A percentile compares a stretch with the other conserved stretches of the same genome.
These are phyloP conservation scores for Silybum marianum DNA, from an alignment of 129 eudicot genomes.

Conservation along the genomic window DNA sequence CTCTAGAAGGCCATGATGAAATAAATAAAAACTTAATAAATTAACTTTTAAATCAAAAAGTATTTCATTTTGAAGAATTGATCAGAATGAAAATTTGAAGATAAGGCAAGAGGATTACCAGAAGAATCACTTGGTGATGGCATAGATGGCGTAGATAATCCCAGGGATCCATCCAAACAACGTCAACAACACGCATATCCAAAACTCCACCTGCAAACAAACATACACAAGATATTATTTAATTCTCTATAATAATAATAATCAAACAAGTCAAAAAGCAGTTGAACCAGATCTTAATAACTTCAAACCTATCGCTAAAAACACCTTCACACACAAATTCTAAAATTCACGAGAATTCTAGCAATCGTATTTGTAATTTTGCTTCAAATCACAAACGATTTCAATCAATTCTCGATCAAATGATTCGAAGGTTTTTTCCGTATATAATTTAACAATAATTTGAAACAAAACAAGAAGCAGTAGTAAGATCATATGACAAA, in stretches of 20 bases:
- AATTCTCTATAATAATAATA: background rate
- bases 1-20: background rate
- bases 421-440: background rate
- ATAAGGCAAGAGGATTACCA: background rate
- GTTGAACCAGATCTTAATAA: too few relatives aligned
- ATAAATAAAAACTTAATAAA: background rate
- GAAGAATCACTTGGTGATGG: constrained; percentile 41
- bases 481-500: too few relatives aligned
- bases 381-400: background rate
- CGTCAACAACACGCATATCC: constrained; percentile 54
- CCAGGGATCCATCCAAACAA: constrained; percentile 59
- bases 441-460: too few relatives aligned
- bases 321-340: background rate
- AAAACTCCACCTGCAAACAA: constrained; percentile 49
- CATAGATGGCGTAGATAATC: constrained; percentile 53
- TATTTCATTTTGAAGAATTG: background rate
- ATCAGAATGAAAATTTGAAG: background rate
- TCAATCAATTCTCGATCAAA: background rate
- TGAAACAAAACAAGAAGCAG: background rate
- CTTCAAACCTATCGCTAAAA: background rate
- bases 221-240: background rate
- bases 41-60: background rate
- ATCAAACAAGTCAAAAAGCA: too few relatives aligned
- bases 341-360: background rate
- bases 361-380: background rate